These are phyloP conservation scores for Yarrowia yakushimensis DNA, from an alignment of 805 yeast genomes.

Conservation along the genomic window DNA sequence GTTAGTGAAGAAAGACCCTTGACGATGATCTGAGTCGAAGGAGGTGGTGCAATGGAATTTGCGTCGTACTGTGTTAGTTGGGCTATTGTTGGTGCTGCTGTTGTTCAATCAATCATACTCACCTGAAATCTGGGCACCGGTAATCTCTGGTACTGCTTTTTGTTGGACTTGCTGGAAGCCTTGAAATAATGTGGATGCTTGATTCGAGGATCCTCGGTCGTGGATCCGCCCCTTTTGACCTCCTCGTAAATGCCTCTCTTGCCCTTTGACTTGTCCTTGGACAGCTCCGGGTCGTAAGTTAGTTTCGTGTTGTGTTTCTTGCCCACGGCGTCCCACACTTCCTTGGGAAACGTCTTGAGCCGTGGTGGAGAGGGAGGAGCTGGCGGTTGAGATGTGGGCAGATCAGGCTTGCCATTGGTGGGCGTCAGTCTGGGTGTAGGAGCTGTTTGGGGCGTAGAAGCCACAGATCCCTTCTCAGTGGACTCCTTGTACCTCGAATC, in stretches of 20 bases:
- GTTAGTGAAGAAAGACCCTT: slow-evolving; percentile 54
- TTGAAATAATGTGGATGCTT: slow-evolving; percentile 29
- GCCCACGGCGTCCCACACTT: slow-evolving; percentile 3
- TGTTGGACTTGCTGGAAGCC: slow-evolving; percentile 30
- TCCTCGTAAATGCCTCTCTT: slow-evolving; percentile 36
- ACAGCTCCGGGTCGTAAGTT: slow-evolving; percentile 50
- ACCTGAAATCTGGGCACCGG: slow-evolving; percentile 39
- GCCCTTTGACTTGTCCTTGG: slow-evolving; percentile 45
- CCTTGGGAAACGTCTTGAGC: background rate
- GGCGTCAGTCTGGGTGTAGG: slow-evolving; percentile 17
- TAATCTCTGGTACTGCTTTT: slow-evolving; percentile 28
- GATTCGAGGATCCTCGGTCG: slow-evolving; percentile 2
- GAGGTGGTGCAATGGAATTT: slow-evolving; percentile 71
- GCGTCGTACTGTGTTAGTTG: slow-evolving; percentile 49
- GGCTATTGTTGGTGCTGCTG: too few relatives aligned
- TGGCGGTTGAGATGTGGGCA: slow-evolving; percentile 2
- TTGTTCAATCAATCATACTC: too few relatives aligned
- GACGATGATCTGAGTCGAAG: slow-evolving; percentile 63
- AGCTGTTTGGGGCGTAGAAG: background rate
- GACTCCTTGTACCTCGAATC: background rate
- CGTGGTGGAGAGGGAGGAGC: slow-evolving; percentile 14
- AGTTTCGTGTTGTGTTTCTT: slow-evolving; percentile 36
- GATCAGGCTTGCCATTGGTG: slow-evolving; percentile 13
- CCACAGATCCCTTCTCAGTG: background rate
- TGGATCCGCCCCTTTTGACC: slow-evolving; percentile 26